Evolutionary conservation across 2,329 filamentous ascomycete genomes (phyloP).

Genomic region (Davidsoniella eucalypti): DNA sequence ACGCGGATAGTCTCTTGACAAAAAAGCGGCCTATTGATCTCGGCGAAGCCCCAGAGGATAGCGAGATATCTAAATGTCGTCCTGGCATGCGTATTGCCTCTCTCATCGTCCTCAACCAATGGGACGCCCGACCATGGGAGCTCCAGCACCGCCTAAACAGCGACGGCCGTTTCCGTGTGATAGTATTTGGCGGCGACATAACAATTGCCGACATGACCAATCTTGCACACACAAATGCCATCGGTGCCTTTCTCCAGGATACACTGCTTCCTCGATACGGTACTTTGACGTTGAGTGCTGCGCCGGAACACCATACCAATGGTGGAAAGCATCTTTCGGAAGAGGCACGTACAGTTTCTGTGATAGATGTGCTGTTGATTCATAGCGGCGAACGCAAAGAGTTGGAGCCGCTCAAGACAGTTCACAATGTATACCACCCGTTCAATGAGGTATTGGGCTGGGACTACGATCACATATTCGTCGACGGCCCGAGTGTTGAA

Average conservation of each 20-base stretch:
- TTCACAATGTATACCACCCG: conserved; percentile 32
- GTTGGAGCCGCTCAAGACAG: conserved; percentile 34
- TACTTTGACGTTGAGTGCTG: conserved; percentile 15
- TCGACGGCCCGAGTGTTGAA: conserved; percentile 39
- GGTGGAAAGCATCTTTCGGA: neutral
- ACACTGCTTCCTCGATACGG: conserved; percentile 28
- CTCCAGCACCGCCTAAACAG: conserved; percentile 38
- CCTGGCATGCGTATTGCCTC: conserved; percentile 40
- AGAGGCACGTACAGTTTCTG: conserved; percentile 14
- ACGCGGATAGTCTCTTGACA: conserved; percentile 18
- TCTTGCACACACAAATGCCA: conserved; percentile 25
- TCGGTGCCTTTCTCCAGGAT: conserved; percentile 28
- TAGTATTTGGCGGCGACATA: conserved; percentile 47
- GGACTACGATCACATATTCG: conserved; percentile 40
- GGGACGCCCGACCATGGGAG: conserved; percentile 38
- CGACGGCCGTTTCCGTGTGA: conserved; percentile 41
- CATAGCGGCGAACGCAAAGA: conserved; percentile 36
- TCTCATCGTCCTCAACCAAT: conserved; percentile 43
- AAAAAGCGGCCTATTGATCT: conserved; percentile 1
- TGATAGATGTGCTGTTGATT: conserved; percentile 44
- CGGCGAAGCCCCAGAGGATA: conserved; percentile 19
- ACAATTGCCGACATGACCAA: conserved; percentile 21
- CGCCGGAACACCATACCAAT: conserved; percentile 12
- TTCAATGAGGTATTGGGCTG: conserved; percentile 31
- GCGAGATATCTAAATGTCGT: conserved; percentile 16